A percentile compares a stretch with the other conserved stretches of the same genome.
Conservation (phyloP, 2,329 filamentous ascomycete species). For the Arthrinium puccinioides region DNA sequence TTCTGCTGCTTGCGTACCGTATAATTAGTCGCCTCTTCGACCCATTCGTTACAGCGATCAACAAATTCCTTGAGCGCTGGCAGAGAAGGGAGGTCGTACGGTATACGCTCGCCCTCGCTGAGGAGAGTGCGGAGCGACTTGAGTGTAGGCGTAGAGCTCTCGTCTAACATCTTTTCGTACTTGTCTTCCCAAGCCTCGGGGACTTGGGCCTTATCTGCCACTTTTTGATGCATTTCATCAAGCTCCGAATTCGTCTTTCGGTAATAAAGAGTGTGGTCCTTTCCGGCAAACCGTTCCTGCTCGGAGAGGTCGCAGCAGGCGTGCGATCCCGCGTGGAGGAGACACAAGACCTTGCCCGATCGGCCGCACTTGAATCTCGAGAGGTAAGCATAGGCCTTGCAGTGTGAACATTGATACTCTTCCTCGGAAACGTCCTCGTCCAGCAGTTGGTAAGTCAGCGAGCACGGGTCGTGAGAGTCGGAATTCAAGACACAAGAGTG, state of each 20-base stretch:
- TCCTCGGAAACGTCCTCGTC: slow-evolving; percentile 79
- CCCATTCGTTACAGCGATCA: slow-evolving; percentile 94
- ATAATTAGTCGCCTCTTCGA: slow-evolving; percentile 93
- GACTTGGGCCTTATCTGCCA: slow-evolving; percentile 76
- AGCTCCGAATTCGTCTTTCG: slow-evolving; percentile 70
- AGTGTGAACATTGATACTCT: slow-evolving; percentile 84
- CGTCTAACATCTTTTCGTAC: slow-evolving; percentile 74
- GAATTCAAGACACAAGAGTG: slow-evolving; percentile 48
- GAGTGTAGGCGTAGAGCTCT: slow-evolving; percentile 76
- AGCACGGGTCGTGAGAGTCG: slow-evolving; percentile 44
- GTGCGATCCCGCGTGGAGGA: slow-evolving; percentile 71
- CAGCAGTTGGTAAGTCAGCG: slow-evolving; percentile 56
- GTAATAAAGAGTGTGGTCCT: slow-evolving; percentile 69
- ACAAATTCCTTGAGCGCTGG: slow-evolving; percentile 81
- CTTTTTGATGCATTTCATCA: slow-evolving; percentile 59
- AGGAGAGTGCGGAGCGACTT: slow-evolving; percentile 79
- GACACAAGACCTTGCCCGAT: slow-evolving; percentile 74
- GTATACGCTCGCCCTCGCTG: slow-evolving; percentile 92
- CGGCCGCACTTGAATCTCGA: slow-evolving; percentile 83
- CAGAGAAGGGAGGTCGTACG: slow-evolving; percentile 78
- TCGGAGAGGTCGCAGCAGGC: slow-evolving; percentile 71
- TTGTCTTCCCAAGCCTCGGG: slow-evolving; percentile 90
- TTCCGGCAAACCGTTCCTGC: slow-evolving; percentile 58
- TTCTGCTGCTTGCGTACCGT: slow-evolving; percentile 97
- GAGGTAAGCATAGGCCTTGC: slow-evolving; percentile 86